Evolutionary conservation across 768 basidiomycete species (phyloP), one percentile per base, ranked within the genome.

Genomic region (Candolleomyces efflorescens): DNA sequence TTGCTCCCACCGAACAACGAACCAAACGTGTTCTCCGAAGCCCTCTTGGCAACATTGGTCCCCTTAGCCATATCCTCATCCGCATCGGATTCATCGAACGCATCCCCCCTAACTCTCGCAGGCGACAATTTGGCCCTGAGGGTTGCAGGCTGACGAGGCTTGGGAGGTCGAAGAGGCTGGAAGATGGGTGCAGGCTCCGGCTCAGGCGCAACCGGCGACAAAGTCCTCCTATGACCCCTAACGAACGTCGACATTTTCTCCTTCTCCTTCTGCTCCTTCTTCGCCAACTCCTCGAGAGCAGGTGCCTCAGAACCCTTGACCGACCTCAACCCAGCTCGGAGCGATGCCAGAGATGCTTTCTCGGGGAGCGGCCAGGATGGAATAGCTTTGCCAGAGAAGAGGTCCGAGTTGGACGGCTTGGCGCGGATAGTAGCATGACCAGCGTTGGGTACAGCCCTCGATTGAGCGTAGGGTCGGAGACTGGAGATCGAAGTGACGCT

Each of bases 181-280:
- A 89, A 84, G 0, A 83, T 80, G 0, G 79, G 80, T 0, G 75
- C 77, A 0, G 84, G 80, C 23, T 87, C 86, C 1, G 76, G 74
- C 43, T 82, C 80, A 3, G 84, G 85, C 0, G 74, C 77, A 1
- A 11, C 32, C 6, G 87, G 85, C 3, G 82, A 84, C 67, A 78
- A 66, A 2, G 82, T 82, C 41, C 81, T 78, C 67, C 78, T 82
- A 64, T 84, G 83, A 0, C 73, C 54, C 50, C 53, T 64, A 5
- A 47, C 51, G 37, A 59, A 47, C 3, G 45, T 37, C 17, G 58
- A 44, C 56, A n/a, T 11, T 5, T 39, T 17, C 26, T 23, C 23
- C 46, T 22, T 48, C 46, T 20, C 24, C 46, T 13, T 24, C 46
- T 18, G 20, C n/a, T 17, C 46, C 5, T 13, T 24, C 20, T 13